A percentile compares a stretch with the other conserved stretches of the same genome.
phyloP scores from a whole-genome alignment of 2,329 filamentous ascomycete species.

The Colletotrichum tropicale region DNA sequence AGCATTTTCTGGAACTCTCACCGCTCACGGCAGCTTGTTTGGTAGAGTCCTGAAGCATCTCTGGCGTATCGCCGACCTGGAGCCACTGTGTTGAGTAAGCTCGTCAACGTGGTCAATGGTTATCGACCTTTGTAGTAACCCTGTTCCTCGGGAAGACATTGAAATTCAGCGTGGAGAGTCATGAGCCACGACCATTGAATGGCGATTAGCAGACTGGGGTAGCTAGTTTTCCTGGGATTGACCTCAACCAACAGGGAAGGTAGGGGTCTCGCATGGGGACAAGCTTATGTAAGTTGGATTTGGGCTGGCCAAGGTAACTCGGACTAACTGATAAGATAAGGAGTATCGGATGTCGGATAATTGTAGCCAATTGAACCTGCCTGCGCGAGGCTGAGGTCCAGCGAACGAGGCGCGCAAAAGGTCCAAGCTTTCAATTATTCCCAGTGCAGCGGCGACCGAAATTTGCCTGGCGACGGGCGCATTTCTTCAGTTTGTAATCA shows the following conservation, averaged over 20 bases:
- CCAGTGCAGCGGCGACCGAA: slow-evolving; percentile 6
- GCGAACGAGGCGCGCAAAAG: slow-evolving; percentile 1
- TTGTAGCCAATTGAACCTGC: background rate
- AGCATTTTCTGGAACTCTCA: background rate
- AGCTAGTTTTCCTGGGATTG: background rate
- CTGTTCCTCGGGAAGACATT: background rate
- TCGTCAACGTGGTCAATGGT: background rate
- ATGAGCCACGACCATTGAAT: background rate
- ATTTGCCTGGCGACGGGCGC: slow-evolving; percentile 11
- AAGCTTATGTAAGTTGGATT: background rate
- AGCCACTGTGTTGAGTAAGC: background rate
- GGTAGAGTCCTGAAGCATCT: background rate
- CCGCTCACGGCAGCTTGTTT: background rate
- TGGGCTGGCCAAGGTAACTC: background rate
- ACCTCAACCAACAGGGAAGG: background rate
- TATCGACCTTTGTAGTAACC: background rate
- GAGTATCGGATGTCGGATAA: background rate
- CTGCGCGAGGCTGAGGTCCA: slow-evolving; percentile 6
- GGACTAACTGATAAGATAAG: slow-evolving; percentile 19
- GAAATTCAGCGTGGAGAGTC: background rate
- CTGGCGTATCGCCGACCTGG: background rate
- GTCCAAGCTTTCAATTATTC: slow-evolving; percentile 22
- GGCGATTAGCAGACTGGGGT: slow-evolving; percentile 1
- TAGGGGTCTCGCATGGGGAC: background rate
- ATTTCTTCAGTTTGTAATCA: background rate